Percentiles rank a stretch among this genome's conserved stretches.
These are phyloP conservation scores for Alternaria tenuissima DNA, from an alignment of 2,329 filamentous ascomycete genomes.

Conservation along the genomic window DNA sequence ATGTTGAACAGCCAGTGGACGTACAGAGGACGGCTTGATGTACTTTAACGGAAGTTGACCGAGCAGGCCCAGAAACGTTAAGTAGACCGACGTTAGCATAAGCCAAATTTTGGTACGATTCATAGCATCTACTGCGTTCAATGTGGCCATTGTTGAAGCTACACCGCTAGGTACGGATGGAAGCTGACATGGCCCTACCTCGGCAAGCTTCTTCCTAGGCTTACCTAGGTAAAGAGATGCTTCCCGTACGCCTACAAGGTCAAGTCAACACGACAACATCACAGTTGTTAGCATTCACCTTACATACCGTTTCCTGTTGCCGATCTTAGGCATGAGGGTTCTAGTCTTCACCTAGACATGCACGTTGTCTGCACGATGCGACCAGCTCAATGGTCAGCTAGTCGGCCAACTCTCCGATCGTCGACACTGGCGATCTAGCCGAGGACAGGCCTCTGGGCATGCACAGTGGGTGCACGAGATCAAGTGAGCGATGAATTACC, in stretches of 20 bases:
- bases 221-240: not conserved
- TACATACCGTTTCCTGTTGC: not conserved
- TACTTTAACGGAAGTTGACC: not conserved
- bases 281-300: constrained; percentile 3
- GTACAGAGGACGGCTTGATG: constrained; percentile 1
- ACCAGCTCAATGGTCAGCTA: constrained; percentile 1
- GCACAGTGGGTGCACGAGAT: constrained; percentile 8
- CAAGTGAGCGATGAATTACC: constrained; percentile 1
- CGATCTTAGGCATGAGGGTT: not conserved
- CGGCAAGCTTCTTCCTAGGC: constrained; percentile 1
- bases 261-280: not conserved
- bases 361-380: not conserved
- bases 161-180: not conserved
- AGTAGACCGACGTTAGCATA: not conserved
- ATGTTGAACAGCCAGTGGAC: not conserved
- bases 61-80: not conserved
- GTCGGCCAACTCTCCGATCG: constrained; percentile 9
- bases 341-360: not conserved
- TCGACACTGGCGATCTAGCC: constrained; percentile 8
- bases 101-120: not conserved
- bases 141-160: not conserved
- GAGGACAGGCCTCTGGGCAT: constrained; percentile 5
- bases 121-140: not conserved
- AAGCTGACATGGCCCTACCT: constrained; percentile 11
- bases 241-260: not conserved